Conservation (phyloP, 495 filamentous ascomycete species). For the Physcia stellaris region DNA sequence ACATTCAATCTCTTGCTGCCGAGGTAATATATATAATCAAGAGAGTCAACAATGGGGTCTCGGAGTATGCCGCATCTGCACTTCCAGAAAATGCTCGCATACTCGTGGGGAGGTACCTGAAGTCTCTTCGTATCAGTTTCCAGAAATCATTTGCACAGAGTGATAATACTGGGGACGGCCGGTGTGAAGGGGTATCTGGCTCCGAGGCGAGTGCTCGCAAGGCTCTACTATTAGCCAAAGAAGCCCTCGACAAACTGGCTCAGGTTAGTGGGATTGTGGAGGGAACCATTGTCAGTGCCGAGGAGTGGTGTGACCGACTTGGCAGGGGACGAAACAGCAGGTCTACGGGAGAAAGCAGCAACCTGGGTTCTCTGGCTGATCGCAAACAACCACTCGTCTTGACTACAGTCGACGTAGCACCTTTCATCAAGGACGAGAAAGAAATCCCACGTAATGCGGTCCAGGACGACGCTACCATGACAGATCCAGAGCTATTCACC, state of each 20-base stretch:
- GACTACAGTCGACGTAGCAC: too few relatives aligned
- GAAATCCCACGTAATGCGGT: too few relatives aligned
- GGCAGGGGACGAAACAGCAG: conserved; percentile 41
- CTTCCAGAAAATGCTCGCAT: conserved; percentile 70
- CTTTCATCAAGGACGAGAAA: too few relatives aligned
- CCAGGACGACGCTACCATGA: too few relatives aligned
- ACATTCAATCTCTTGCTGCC: conserved; percentile 54
- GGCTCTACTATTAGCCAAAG: conserved; percentile 69
- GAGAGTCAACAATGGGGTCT: conserved; percentile 63
- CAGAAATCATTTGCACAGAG: conserved; percentile 21
- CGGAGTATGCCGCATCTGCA: conserved; percentile 69
- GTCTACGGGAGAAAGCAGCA: background rate
- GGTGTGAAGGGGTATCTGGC: too few relatives aligned
- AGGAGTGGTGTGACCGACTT: conserved; percentile 70
- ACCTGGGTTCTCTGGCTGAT: too few relatives aligned
- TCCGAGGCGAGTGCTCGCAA: conserved; percentile 50
- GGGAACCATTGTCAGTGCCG: conserved; percentile 72
- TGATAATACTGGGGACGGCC: conserved; percentile 22
- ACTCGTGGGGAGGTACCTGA: conserved; percentile 65
- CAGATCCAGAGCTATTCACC: too few relatives aligned
- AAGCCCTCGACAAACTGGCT: conserved; percentile 78
- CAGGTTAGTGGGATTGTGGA: conserved; percentile 72
- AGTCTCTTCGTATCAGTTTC: conserved; percentile 66
- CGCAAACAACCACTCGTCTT: too few relatives aligned
- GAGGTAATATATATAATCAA: conserved; percentile 68